Evolutionary conservation across 257 asterid species (phyloP).

Genomic region (Lantana camara): DNA sequence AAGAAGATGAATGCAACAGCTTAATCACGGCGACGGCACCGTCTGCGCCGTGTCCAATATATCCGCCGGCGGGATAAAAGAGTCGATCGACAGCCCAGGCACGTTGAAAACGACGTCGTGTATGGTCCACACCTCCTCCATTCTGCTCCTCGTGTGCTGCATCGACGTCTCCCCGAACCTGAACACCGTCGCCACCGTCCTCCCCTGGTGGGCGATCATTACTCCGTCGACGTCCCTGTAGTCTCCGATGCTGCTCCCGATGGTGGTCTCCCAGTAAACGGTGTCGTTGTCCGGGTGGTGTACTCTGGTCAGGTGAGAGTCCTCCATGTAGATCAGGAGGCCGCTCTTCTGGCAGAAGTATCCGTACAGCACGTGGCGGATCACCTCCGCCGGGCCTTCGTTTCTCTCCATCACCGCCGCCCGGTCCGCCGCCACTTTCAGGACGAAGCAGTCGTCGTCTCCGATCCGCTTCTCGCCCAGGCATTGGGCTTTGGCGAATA

Average conservation of each 20-base stretch:
- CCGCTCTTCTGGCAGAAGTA: conserved; percentile 90
- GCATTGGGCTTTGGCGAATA: conserved; percentile 72
- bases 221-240: conserved; percentile 75
- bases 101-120: conserved; percentile 74
- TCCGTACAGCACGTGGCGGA: conserved; percentile 80
- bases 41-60: conserved; percentile 36
- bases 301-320: conserved; percentile 78
- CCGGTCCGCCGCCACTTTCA: conserved; percentile 76
- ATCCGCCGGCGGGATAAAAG: conserved; percentile 78
- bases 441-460: conserved; percentile 82
- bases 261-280: conserved; percentile 90
- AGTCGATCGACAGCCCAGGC: conserved; percentile 62
- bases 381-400: conserved; percentile 86
- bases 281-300: conserved; percentile 48
- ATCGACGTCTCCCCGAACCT: conserved; percentile 70
- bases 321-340: conserved; percentile 79
- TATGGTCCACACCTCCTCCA: conserved; percentile 74
- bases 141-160: conserved; percentile 63
- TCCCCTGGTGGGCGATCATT: conserved; percentile 63
- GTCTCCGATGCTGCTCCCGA: conserved; percentile 71
- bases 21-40: conserved; percentile 33
- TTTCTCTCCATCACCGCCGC: conserved; percentile 74
- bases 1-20: too few species aligned
- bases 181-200: conserved; percentile 79
- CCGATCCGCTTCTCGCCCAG: conserved; percentile 83